phyloP scores from a whole-genome alignment of 371 early-diverging fungal genomes.

The Mortierella sp. region DNA sequence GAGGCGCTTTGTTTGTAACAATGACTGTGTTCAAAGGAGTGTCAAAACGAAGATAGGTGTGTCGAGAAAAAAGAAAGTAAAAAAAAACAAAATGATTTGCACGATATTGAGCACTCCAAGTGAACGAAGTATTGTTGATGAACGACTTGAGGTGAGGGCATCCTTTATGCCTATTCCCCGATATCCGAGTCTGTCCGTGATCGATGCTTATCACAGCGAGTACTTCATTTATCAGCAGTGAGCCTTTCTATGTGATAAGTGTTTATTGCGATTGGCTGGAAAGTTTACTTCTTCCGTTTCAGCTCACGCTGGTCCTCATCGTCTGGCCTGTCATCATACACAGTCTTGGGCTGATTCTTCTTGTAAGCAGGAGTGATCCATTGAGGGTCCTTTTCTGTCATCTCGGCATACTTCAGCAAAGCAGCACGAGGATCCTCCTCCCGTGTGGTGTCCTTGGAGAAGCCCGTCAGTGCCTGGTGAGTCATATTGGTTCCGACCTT shows the following conservation, averaged over 20 bases:
- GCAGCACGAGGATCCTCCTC: slow-evolving; percentile 97
- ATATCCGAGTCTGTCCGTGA: background rate
- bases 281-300: slow-evolving; percentile 57
- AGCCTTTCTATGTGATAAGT: background rate
- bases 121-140: too few relatives aligned
- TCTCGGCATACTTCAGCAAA: slow-evolving; percentile 89
- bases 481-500: slow-evolving; percentile 84
- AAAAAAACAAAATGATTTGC: too few relatives aligned
- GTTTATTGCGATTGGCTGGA: background rate
- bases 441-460: slow-evolving; percentile 88
- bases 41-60: too few relatives aligned
- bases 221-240: background rate
- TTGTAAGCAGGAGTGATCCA: slow-evolving; percentile 94
- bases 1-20: background rate
- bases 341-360: slow-evolving; percentile 84
- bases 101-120: too few relatives aligned
- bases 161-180: background rate
- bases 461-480: slow-evolving; percentile 86
- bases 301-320: slow-evolving; percentile 77
- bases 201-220: background rate
- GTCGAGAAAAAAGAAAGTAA: background rate
- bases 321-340: slow-evolving; percentile 78
- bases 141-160: too few relatives aligned
- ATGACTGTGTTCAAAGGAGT: background rate
- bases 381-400: slow-evolving; percentile 86